These are phyloP conservation scores for Rhizomucor miehei DNA, from an alignment of 371 early-diverging fungal genomes.

Conservation along the genomic window DNA sequence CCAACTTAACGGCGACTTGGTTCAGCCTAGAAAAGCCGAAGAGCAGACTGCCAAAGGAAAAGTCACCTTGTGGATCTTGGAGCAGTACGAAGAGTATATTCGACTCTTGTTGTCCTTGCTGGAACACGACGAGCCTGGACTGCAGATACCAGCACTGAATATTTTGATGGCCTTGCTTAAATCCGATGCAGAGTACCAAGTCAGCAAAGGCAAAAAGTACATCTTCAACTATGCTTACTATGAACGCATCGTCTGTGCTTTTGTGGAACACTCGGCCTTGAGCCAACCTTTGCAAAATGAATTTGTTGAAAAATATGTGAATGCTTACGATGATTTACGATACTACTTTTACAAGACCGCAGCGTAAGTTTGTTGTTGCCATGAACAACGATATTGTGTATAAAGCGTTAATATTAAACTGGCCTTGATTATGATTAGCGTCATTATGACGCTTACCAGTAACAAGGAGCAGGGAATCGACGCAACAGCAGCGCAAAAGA, in stretches of 20 bases:
- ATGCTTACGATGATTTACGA: slow-evolving; percentile 81
- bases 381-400: slow-evolving; percentile 1
- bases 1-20: slow-evolving; percentile 66
- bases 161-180: slow-evolving; percentile 63
- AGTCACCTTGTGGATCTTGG: slow-evolving; percentile 73
- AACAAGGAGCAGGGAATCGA: not conserved
- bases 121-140: slow-evolving; percentile 62
- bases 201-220: slow-evolving; percentile 27
- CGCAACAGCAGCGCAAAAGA: slow-evolving; percentile 11
- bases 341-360: slow-evolving; percentile 75
- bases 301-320: slow-evolving; percentile 67
- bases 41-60: slow-evolving; percentile 41
- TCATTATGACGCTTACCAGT: too few relatives aligned
- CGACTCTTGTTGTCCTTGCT: slow-evolving; percentile 50
- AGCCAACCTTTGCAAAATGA: slow-evolving; percentile 58
- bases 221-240: slow-evolving; percentile 56
- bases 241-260: slow-evolving; percentile 48
- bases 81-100: slow-evolving; percentile 63
- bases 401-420: not conserved
- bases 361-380: slow-evolving; percentile 37
- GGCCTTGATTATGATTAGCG: not conserved
- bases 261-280: slow-evolving; percentile 55
- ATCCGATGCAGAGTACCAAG: slow-evolving; percentile 50
- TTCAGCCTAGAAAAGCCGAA: slow-evolving; percentile 26
- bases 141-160: slow-evolving; percentile 74